Percentiles rank a stretch among this genome's conserved stretches.
These are phyloP conservation scores for Salisapilia sapeloensis DNA, from an alignment of 352 stramenopile species.

Conservation along the genomic window DNA sequence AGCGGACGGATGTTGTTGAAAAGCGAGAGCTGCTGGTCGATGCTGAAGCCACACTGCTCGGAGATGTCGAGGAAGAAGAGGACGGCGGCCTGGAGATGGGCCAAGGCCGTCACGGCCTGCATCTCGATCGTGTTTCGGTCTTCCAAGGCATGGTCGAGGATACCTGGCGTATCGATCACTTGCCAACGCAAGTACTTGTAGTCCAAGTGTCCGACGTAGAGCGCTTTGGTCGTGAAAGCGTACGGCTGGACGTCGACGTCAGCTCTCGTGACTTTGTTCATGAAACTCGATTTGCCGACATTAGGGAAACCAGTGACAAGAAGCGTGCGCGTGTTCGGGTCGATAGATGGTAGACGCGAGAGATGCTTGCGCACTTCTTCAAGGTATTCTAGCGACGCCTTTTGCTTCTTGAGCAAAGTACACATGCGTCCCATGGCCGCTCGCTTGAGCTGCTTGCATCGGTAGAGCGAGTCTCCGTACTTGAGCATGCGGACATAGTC, in stretches of 20 bases:
- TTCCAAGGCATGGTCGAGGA: conserved; percentile 98
- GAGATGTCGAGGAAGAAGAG: conserved; percentile 99
- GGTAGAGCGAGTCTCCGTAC: conserved; percentile 98
- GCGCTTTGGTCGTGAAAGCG: conserved; percentile 99
- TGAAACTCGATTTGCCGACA: conserved; percentile 99
- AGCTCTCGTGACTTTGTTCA: conserved; percentile 99
- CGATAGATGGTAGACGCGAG: conserved; percentile 95
- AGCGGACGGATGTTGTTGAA: conserved; percentile 97
- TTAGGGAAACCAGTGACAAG: conserved; percentile 98
- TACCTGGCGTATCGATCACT: conserved; percentile 99
- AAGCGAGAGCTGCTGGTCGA: conserved; percentile 95
- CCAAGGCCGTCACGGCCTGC: conserved; percentile 98
- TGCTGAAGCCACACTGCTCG: conserved; percentile 98
- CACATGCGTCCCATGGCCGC: conserved; percentile 98
- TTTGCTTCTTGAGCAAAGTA: conserved; percentile 98
- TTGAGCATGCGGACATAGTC: conserved; percentile 99
- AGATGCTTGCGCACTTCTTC: conserved; percentile 97
- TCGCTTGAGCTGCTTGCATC: conserved; percentile 99
- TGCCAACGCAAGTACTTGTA: conserved; percentile 99
- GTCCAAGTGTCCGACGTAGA: conserved; percentile 99
- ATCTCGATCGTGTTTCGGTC: conserved; percentile 99
- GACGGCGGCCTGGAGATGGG: conserved; percentile 97
- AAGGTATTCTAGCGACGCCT: conserved; percentile 96
- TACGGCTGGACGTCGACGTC: conserved; percentile 99
- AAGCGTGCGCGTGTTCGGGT: conserved; percentile 97